Conservation (phyloP, 371 early-diverging fungal genomes). For the Batkoa obscura region DNA sequence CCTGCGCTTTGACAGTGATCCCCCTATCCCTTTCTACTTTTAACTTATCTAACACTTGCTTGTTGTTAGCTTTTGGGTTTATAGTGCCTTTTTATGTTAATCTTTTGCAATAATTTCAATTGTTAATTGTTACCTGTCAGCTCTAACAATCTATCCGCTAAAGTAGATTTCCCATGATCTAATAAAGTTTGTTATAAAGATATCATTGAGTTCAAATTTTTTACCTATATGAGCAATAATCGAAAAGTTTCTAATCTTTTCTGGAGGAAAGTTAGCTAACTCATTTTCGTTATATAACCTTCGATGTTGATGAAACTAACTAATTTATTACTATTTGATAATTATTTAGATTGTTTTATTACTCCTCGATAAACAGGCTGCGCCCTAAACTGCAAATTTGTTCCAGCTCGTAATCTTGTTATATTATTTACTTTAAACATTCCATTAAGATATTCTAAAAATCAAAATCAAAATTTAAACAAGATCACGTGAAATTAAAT, state of each 20-base stretch:
- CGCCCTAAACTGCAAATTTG: too few species aligned
- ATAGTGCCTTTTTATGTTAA: constrained; percentile 9
- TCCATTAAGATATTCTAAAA: too few species aligned
- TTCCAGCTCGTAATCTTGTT: too few species aligned
- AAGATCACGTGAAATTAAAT: too few species aligned
- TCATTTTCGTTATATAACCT: too few species aligned
- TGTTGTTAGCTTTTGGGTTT: constrained; percentile 64
- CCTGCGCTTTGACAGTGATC: constrained; percentile 94
- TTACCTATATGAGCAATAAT: constrained; percentile 92
- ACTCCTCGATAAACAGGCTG: too few species aligned
- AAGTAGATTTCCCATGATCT: constrained; percentile 90
- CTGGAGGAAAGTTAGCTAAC: constrained; percentile 41
- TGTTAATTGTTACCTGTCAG: constrained; percentile 8
- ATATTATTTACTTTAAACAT: too few species aligned
- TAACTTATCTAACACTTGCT: constrained; percentile 87
- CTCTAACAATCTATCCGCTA: constrained; percentile 45
- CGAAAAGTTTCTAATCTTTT: constrained; percentile 83
- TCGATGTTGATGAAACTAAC: too few species aligned
- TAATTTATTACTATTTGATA: too few species aligned
- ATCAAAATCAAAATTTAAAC: too few species aligned
- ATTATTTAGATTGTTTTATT: too few species aligned
- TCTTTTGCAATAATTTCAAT: too few species aligned
- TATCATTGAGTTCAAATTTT: neutral
- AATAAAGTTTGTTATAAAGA: constrained; percentile 1
- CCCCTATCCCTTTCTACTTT: constrained; percentile 90